Conservation (phyloP, 2,329 filamentous ascomycete genomes). For the Hysterium pulicare region DNA sequence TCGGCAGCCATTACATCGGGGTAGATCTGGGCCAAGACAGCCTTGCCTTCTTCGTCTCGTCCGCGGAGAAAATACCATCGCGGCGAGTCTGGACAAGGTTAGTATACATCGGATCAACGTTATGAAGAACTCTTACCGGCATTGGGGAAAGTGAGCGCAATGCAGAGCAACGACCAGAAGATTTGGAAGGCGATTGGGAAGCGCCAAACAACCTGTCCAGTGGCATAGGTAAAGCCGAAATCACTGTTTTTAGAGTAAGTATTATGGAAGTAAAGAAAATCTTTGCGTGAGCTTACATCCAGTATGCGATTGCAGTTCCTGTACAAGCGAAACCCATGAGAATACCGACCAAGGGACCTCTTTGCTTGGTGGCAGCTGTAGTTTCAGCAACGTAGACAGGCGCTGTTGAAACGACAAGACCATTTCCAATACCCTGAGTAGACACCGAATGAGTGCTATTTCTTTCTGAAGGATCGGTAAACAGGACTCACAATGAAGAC, state of each 20-base stretch:
- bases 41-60: slow-evolving; percentile 17
- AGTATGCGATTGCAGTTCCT: slow-evolving; percentile 30
- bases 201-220: slow-evolving; percentile 27
- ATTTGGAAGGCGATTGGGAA: slow-evolving; percentile 31
- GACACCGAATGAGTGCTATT: no score
- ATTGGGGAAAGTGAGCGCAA: slow-evolving; percentile 20
- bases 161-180: slow-evolving; percentile 21
- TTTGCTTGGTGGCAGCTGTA: slow-evolving; percentile 19
- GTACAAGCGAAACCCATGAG: slow-evolving; percentile 25
- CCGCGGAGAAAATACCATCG: slow-evolving; percentile 27
- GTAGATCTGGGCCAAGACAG: slow-evolving; percentile 20
- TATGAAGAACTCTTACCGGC: slow-evolving; percentile 8
- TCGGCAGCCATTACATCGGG: slow-evolving; percentile 10
- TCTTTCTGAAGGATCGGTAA: no score
- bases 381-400: slow-evolving; percentile 33
- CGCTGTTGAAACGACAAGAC: slow-evolving; percentile 26
- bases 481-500: slow-evolving; percentile 19
- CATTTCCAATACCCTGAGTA: slow-evolving; percentile 34
- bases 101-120: slow-evolving; percentile 2
- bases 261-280: no score
- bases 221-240: slow-evolving; percentile 29
- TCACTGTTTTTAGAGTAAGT: slow-evolving; percentile 14
- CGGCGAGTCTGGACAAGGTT: slow-evolving; percentile 18
- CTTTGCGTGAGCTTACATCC: slow-evolving; percentile 22
- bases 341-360: slow-evolving; percentile 26